A percentile compares a stretch with the other conserved stretches of the same genome.
phyloP scores from a whole-genome alignment of 805 yeast genomes.

The Yamadazyma phyllophila region DNA sequence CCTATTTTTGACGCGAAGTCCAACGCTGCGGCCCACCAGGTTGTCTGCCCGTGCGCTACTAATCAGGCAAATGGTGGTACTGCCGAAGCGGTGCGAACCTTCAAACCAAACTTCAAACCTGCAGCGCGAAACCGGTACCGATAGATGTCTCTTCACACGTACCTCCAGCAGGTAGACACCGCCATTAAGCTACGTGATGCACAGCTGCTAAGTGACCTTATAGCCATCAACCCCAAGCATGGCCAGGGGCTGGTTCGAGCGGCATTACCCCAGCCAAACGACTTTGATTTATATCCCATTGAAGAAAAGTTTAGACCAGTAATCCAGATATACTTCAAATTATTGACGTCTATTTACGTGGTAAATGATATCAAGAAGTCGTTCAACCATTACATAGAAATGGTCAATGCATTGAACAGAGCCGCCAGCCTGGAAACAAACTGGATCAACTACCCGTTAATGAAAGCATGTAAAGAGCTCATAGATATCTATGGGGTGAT shows the following conservation, averaged over 20 bases:
- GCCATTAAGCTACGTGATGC: conserved; percentile 7
- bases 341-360: conserved; percentile 34
- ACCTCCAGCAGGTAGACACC: not conserved
- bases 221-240: conserved; percentile 31
- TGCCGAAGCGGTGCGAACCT: not conserved
- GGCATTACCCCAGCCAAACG: conserved; percentile 34
- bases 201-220: conserved; percentile 1
- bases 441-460: conserved; percentile 51
- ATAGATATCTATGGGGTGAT: conserved; percentile 39
- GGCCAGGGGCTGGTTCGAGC: conserved; percentile 31
- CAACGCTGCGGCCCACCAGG: no score
- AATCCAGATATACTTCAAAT: conserved; percentile 28
- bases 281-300: conserved; percentile 37
- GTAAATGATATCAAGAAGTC: conserved; percentile 32
- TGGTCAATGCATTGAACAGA: conserved; percentile 48
- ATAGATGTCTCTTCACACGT: conserved; percentile 1
- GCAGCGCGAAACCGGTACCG: no score
- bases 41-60: no score
- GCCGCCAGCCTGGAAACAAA: conserved; percentile 51
- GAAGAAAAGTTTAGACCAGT: conserved; percentile 38
- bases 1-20: not conserved
- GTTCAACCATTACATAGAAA: conserved; percentile 34
- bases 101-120: not conserved
- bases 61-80: not conserved
- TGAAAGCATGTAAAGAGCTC: conserved; percentile 40